Base-by-base conservation (phyloP, 192 early-diverging fungal species). In the Obelidium mucronatum region DNA sequence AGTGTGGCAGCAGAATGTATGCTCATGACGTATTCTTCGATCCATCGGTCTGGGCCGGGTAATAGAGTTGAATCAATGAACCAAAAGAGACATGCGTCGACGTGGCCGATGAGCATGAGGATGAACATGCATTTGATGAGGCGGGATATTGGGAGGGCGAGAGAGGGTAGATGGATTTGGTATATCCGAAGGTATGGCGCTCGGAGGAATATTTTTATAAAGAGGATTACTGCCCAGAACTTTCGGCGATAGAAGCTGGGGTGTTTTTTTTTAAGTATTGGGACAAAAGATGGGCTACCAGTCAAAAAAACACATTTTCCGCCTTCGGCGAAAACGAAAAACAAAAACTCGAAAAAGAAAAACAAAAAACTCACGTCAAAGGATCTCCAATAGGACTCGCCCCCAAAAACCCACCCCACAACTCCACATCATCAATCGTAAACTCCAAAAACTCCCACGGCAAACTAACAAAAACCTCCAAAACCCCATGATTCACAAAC, bases 121-220 rank as follows among this genome's bases (percentile, higher is more conserved):
- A 79, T 79, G 36, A 79, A 33, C 78, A 79, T 79, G 65, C 75
- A 77, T 79, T 79, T 79, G 61, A 79, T 55, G 2, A 79, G 75
- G 1, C 78, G 71, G 1, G 78, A 74, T 17, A 79, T 79, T 3
- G 78, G 78, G 75, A 69, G 26, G 5, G 78, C 78, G 13, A 79
- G 40, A n/a, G 75, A 56, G 0, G 71, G 72, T 54, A 79, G 53
- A 15, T 36, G 55, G 3, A 63, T 72, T 36, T 56, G 40, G 39
- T 79, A 79, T 0, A 79, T 77, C 33, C 78, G 39, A n/a, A 58
- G 11, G 30, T 58, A 77, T 2, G 78, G 78, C 5, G 58, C 54
- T 28, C 67, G 59, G 0, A 79, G 54, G 19, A 79, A 65, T 24
- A 78, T 76, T 67, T 79, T 79, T 15, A 79, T 13, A 55, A 79